Conservation (phyloP, 441 rosid species). For the Erysimum pusillum region DNA sequence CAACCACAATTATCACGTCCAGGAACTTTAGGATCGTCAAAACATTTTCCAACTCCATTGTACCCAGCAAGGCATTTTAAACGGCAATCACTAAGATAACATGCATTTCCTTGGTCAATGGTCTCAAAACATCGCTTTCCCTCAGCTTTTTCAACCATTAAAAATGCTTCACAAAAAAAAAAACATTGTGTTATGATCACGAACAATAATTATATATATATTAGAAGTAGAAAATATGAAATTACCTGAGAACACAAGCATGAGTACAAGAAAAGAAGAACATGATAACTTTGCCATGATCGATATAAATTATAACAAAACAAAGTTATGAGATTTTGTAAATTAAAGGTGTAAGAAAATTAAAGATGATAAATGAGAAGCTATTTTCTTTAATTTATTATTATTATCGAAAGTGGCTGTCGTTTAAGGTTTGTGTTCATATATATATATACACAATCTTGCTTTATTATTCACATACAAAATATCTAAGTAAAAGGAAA, state of each 20-base stretch:
- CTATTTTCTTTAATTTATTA: too few species aligned
- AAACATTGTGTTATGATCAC: background rate
- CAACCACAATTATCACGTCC: conserved; percentile 32
- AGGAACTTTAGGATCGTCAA: conserved; percentile 38
- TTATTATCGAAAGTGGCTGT: too few species aligned
- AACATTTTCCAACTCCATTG: conserved; percentile 39
- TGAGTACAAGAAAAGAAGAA: conserved; percentile 7
- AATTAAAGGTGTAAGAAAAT: background rate
- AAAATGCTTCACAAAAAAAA: background rate
- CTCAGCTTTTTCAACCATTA: conserved; percentile 22
- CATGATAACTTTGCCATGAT: conserved; percentile 25
- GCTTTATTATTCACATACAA: too few species aligned
- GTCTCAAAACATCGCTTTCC: conserved; percentile 28
- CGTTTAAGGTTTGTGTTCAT: too few species aligned
- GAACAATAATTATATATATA: background rate
- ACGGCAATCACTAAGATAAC: background rate
- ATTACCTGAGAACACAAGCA: conserved; percentile 31
- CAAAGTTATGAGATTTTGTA: background rate
- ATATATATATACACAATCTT: too few species aligned
- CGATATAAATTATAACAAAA: background rate
- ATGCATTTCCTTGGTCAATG: background rate
- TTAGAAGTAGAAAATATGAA: background rate
- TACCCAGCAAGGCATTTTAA: background rate
- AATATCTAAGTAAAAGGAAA: too few species aligned
- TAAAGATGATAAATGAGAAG: too few species aligned